Evolutionary conservation across 148 eudicot genomes (phyloP), one percentile per base, ranked within the genome.

Genomic region (Salicornia ramosissima): DNA sequence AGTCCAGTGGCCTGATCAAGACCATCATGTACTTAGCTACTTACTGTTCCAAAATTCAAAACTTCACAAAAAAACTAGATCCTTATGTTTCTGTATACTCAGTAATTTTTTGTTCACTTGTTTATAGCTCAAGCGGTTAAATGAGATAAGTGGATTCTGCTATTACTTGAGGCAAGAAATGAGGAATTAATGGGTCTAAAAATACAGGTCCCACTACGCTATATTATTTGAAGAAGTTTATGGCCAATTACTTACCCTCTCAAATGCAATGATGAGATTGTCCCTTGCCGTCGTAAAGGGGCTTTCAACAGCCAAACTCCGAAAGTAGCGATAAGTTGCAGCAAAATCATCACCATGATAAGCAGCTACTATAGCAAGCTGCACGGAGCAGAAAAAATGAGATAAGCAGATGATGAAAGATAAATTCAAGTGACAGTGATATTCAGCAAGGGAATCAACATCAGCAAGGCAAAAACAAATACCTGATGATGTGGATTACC

Each of bases 401-500:
- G 14, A 42, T 6, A 47, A 15, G n/a, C 16, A 34, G 51, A 24
- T 28, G 19, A 71, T 33, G 7, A 6, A 24, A 45, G 18, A 39
- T 18, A n/a, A 52, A 21, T 36, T 19, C 40, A 63, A 18, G 33
- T 15, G 40, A 19, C 60, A 33, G 5, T 10, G 24, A 25, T 56
- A 15, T 22, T n/a, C 33, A 15, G 7, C 39, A 72, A 62, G 34
- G 24, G n/a, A 50, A 49, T 33, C 10, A 53, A 36, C 22, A 58
- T 64, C 46, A 40, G 61, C 60, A 66, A 69, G 65, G n/a, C n/a
- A n/a, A n/a, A n/a, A n/a, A 25, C 0, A 72, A 29, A 67, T 71
- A 89, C 99, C 99, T 95, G 99, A 78, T 95, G 97, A 70, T 95
- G 97, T 60, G 99, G 97, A 74, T 95, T 95, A 30, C 99, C 99